Evolutionary conservation across 805 yeast genomes (phyloP), one percentile per base, ranked within the genome.

Genomic region (Isabelozyma gotoi): DNA sequence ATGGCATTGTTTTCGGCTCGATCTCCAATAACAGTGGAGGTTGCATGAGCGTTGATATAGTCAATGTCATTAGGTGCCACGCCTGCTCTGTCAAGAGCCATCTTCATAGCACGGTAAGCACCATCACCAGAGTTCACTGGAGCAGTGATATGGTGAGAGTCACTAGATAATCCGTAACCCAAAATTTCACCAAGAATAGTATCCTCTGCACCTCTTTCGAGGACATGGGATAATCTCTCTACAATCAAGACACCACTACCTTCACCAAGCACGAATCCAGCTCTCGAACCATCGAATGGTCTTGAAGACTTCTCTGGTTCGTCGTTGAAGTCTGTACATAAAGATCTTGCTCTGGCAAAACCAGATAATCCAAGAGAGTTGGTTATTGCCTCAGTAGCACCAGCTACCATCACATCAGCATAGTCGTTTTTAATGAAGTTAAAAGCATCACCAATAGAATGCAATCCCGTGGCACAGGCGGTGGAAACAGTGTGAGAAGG

Each of bases 381-480:
- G 7, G 90, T 71, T 10, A 89, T 78, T 3, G 92, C 82, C 56
- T 94, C 99, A 3, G 96, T 71, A 1, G 97, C 96, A n/a, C 99
- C 99, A 7, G 96, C 94, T 7, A 94, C 74, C 82, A 91, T 87
- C 3, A 85, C 88, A 51, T 90, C 84, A 8, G 92, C 88, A 66
- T 86, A 85, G 3, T 88, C 95, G 43, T 82, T 82, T 46, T 75
- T 68, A 45, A 94, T 88, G 54, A 91, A 84, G 55, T 91, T 79
- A 51, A 74, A 78, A 0, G 97, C 97, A 59, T 94, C 99, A 3
- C 98, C 98, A 38, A 94, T 84, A 0, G 97, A 78, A 57, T 94
- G 95, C 20, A 85, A 78, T 0, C 99, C 99, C 0, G 99, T 90
- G 3, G 99, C 96, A 70, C 99, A 94, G 0, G 99, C 99, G 0